Base-by-base conservation (phyloP, 2,329 filamentous ascomycete species). In the Berkeleyomyces rouxiae region DNA sequence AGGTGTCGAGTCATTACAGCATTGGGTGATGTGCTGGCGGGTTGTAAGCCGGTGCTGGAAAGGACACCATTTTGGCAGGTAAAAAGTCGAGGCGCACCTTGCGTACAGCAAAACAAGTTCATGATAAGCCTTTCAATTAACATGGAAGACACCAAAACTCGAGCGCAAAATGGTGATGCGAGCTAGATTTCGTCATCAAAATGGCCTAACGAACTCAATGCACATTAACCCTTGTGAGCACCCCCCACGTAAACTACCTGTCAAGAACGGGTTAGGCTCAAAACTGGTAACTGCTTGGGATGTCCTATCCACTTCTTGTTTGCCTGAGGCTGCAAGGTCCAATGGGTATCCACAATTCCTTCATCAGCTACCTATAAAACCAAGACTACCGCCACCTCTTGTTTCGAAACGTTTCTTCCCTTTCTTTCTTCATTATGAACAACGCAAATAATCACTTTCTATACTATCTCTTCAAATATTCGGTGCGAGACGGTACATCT, bases 401-500 rank as follows among this genome's bases (percentile, higher is more conserved):
- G 23, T 16, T 23, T 23, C 31, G 10, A n/a, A 42, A 58, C 68
- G 64, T 66, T 67, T 68, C 68, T 65, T 67, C 69, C 68, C 63
- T 67, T 66, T 67, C 69, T 46, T 61, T 66, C 67, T 69, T 70
- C 70, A 69, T 67, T 68, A 71, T 76, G 74, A 76, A 77, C 75
- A 77, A 77, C 75, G 75, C 75, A 77, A 76, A 75, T 68, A 71
- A 65, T 66, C 67, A 76, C 75, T 71, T 77, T 74, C 74, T 72
- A 59, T 65, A 71, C 73, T 74, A 68, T 70, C 73, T 70, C 66
- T 63, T 63, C 62, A 55, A 31, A 59, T 67, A 58, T 70, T 75
- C 72, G 74, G 72, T 76, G 75, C 73, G 77, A 80, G 78, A 64
- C 62, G 58, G 78, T 75, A 72, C 71, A 70, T 70, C 67, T 51